Base-by-base conservation (phyloP, 495 filamentous ascomycete genomes). In the Hypomontagnella submonticulosa region DNA sequence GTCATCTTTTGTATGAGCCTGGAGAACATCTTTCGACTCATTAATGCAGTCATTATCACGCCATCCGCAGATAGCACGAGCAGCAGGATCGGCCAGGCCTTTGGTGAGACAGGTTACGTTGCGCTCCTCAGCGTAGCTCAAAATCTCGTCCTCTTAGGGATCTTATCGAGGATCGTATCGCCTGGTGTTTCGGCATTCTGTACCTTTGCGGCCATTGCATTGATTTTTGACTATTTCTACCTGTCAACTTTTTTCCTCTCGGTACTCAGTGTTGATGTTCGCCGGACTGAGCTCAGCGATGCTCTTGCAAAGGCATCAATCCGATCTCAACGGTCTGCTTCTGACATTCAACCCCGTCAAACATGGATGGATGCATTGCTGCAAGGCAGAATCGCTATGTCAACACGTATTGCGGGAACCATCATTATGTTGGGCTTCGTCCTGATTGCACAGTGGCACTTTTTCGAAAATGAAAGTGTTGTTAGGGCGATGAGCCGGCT, bases 211-310 rank as follows among this genome's bases (percentile, higher is more conserved):
- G 86, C 84, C 12, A 81, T 92, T 48, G 89, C 89, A 2, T 79
- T 89, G 32, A 69, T 87, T 13, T 85, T 91, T 69, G 89, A 92
- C 72, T 89, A 87, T 66, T 80, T 89, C 50, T 89, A 87, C 65
- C 79, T 90, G 33, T 76, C 89, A 12, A 91, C 88, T 3, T 91
- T 90, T 75, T 90, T 92, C 68, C 79, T 90, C 13, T 82, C 88
- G 4, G 88, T 92, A 36, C 79, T 92, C 16, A 91, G 88, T 66
- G 85, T 92, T 54, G 89, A 92, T 58, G 86, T 92, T 16, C 84
- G 84, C 3, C 83, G 90, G 61, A 82, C 87, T 47, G 89, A 91
- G 77, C 80, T 92, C 0, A 76, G 75, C 27, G 80, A 82, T 50
- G 73, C 75, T 18, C 69, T 83, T 13, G 81, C 80, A 16, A 83